Conservation (phyloP, 345 rosid species). For the Rubroshorea leprosula region DNA sequence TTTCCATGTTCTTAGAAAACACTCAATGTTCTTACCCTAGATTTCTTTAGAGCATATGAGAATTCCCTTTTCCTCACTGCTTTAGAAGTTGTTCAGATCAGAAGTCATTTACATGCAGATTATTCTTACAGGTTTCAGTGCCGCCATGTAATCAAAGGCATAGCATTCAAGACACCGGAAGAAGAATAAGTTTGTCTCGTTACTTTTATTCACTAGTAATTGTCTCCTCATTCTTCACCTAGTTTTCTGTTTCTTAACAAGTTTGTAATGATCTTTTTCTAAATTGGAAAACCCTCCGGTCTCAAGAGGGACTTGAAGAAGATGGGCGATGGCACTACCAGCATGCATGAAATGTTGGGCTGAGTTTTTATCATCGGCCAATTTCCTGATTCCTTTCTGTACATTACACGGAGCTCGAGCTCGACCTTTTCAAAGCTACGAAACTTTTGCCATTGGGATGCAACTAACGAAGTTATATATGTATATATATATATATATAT, state of each 20-base stretch:
- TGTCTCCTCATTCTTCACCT: no score
- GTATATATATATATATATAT: no score
- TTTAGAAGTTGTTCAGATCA: neutral
- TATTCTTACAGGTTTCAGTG: conserved; percentile 65
- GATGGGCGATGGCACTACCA: conserved; percentile 64
- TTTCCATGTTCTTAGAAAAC: no score
- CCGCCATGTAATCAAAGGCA: conserved; percentile 68
- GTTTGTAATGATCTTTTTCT: neutral
- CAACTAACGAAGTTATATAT: no score
- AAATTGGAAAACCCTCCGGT: conserved; percentile 60
- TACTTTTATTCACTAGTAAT: neutral
- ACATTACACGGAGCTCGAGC: neutral
- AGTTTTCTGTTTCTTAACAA: neutral
- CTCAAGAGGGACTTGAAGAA: conserved; percentile 88
- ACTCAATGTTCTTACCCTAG: neutral
- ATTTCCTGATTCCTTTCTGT: neutral
- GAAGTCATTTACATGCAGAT: conserved; percentile 1
- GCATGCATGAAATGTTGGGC: conserved; percentile 35
- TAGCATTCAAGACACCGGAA: conserved; percentile 42
- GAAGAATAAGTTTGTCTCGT: conserved; percentile 38
- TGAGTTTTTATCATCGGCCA: conserved; percentile 1
- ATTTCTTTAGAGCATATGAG: no score
- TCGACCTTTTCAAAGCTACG: neutral
- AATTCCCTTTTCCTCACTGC: neutral
- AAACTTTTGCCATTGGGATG: neutral